phyloP scores from a whole-genome alignment of 768 basidiomycete genomes.

The Leucocoprinus leucothites region DNA sequence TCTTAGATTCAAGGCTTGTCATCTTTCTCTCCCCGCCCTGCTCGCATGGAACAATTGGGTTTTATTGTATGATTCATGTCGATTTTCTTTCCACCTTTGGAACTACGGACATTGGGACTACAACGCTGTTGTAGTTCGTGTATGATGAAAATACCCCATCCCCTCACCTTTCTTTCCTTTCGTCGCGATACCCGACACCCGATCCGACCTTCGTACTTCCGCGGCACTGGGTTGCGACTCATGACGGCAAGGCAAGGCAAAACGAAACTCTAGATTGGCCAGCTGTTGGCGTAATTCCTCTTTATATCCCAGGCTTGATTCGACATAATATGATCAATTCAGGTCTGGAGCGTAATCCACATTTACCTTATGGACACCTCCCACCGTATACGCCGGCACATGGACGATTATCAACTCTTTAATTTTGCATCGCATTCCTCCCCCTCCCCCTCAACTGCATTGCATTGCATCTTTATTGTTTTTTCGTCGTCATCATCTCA shows the following conservation, averaged over 20 bases:
- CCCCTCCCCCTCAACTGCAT: not conserved
- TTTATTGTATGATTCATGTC: constrained; percentile 14
- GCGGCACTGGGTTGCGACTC: not conserved
- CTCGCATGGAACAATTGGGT: constrained; percentile 14
- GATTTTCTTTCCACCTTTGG: constrained; percentile 9
- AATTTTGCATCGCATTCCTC: constrained; percentile 11
- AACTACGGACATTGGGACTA: constrained; percentile 9
- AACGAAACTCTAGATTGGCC: constrained; percentile 9
- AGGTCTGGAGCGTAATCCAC: constrained; percentile 8
- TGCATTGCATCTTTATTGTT: constrained; percentile 14
- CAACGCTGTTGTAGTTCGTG: constrained; percentile 9
- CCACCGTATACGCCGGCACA: constrained; percentile 8
- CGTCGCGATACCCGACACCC: not conserved
- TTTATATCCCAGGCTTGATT: constrained; percentile 8
- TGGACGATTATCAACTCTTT: constrained; percentile 8
- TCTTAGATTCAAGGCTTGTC: constrained; percentile 8
- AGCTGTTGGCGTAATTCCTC: constrained; percentile 12
- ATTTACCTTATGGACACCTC: not conserved
- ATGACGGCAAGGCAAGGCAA: not conserved
- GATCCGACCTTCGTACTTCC: not conserved
- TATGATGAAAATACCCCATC: constrained; percentile 14
- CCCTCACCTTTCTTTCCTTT: not conserved
- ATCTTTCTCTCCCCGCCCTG: constrained; percentile 1
- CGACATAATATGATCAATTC: not conserved
- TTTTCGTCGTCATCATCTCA: constrained; percentile 1